These are phyloP conservation scores for Corylus americana DNA, from an alignment of 306 rosid species.

Conservation along the genomic window DNA sequence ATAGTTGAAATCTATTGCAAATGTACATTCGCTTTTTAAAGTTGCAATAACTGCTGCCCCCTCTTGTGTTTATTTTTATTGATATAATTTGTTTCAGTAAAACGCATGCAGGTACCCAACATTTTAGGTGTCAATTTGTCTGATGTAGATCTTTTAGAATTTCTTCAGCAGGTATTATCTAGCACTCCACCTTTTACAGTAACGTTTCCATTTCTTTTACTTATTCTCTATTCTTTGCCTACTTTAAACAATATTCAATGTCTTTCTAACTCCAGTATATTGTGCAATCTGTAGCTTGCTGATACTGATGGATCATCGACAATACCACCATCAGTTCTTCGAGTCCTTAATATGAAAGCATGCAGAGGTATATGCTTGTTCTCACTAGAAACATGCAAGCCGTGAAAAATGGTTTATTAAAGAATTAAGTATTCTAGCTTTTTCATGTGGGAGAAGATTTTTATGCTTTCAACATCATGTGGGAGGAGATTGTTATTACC, in stretches of 20 bases:
- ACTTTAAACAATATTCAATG: neutral
- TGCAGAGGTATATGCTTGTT: conserved; percentile 71
- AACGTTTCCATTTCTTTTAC: conserved; percentile 17
- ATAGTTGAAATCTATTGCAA: conserved; percentile 17
- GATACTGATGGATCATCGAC: conserved; percentile 96
- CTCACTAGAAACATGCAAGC: conserved; percentile 6
- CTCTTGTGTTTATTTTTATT: conserved; percentile 13
- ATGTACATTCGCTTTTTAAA: neutral
- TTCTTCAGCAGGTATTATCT: conserved; percentile 85
- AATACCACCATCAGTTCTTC: conserved; percentile 78
- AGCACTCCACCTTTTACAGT: conserved; percentile 2
- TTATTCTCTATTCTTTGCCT: conserved; percentile 17
- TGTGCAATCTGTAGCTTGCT: conserved; percentile 55
- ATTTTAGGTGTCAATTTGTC: conserved; percentile 82
- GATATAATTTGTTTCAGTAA: conserved; percentile 18
- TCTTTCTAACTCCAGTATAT: conserved; percentile 17
- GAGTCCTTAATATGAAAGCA: conserved; percentile 84
- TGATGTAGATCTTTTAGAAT: conserved; percentile 83
- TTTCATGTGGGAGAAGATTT: neutral
- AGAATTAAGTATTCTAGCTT: conserved; percentile 15
- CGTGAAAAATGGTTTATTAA: conserved; percentile 8
- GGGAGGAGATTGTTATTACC: neutral
- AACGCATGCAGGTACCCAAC: conserved; percentile 73
- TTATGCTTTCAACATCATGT: neutral
- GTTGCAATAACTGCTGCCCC: conserved; percentile 2